A percentile compares a stretch with the other conserved stretches of the same genome.
These are phyloP conservation scores for Aureobasidium subglaciale DNA, from an alignment of 2,329 filamentous ascomycete genomes.

Conservation along the genomic window DNA sequence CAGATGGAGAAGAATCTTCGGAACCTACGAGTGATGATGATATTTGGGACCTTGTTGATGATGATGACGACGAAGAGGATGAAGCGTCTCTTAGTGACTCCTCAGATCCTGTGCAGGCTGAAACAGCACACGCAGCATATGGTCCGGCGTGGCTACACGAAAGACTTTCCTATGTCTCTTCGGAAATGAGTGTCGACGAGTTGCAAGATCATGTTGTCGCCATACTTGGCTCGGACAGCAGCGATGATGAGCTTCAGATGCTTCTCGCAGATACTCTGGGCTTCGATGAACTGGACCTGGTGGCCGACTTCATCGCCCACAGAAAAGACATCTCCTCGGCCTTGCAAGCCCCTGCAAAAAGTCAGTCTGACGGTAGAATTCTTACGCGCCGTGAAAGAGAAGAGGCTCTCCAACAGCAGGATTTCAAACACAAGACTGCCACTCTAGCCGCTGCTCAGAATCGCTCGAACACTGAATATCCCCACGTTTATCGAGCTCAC, in stretches of 20 bases:
- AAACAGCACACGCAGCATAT: conserved; percentile 34
- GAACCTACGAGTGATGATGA: conserved; percentile 61
- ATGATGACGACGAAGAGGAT: conserved; percentile 58
- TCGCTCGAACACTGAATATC: conserved; percentile 69
- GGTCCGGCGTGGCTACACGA: conserved; percentile 61
- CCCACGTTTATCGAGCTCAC: conserved; percentile 84
- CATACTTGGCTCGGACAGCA: conserved; percentile 60
- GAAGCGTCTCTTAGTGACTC: conserved; percentile 60
- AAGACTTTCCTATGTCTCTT: conserved; percentile 63
- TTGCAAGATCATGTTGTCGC: conserved; percentile 72
- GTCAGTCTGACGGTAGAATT: conserved; percentile 45
- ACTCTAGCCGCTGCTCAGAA: conserved; percentile 63
- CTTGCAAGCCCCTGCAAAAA: conserved; percentile 28
- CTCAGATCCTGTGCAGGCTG: conserved; percentile 47
- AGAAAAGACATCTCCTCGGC: conserved; percentile 58
- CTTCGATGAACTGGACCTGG: conserved; percentile 87
- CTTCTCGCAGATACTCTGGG: conserved; percentile 83
- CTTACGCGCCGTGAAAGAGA: conserved; percentile 72
- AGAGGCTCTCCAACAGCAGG: conserved; percentile 65
- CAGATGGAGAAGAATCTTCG: conserved; percentile 59
- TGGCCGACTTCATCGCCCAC: conserved; percentile 81
- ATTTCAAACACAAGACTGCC: conserved; percentile 76
- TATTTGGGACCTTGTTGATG: conserved; percentile 89
- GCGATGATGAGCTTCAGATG: conserved; percentile 81
- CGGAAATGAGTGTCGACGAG: conserved; percentile 60